phyloP scores from a whole-genome alignment of 495 filamentous ascomycete genomes.

The Massariosphaeria phaeospora region DNA sequence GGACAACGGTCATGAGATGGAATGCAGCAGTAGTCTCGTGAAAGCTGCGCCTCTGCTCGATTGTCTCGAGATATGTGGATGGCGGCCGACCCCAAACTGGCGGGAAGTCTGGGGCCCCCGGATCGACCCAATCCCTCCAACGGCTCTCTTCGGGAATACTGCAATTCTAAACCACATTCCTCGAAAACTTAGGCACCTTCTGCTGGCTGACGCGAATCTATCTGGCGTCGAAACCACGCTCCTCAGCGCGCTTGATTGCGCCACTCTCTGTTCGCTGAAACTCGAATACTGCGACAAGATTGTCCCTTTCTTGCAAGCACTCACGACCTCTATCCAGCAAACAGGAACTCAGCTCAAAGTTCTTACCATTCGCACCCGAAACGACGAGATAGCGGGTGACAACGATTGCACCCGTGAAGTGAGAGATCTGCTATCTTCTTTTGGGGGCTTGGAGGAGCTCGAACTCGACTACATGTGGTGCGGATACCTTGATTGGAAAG shows the following conservation, averaged over 20 bases:
- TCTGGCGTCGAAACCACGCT: background rate
- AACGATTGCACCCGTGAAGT: background rate
- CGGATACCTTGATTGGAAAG: slow-evolving; percentile 7
- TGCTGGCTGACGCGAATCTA: slow-evolving; percentile 7
- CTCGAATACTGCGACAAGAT: slow-evolving; percentile 2
- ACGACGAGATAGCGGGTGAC: background rate
- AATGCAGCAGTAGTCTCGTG: slow-evolving; percentile 2
- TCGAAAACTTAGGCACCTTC: slow-evolving; percentile 5
- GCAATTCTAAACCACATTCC: background rate
- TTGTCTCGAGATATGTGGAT: slow-evolving; percentile 14
- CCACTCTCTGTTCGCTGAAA: slow-evolving; percentile 11
- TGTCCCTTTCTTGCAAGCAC: slow-evolving; percentile 1
- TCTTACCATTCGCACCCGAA: slow-evolving; percentile 12
- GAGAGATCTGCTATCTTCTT: background rate
- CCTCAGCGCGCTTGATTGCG: background rate
- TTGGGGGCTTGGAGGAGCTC: background rate
- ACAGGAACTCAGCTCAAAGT: slow-evolving; percentile 11
- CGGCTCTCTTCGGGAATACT: slow-evolving; percentile 3
- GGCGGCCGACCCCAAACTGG: too few species aligned
- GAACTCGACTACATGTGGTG: background rate
- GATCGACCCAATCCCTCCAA: background rate
- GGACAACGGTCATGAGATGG: slow-evolving; percentile 5
- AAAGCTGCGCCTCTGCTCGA: slow-evolving; percentile 6
- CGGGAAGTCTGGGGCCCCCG: background rate
- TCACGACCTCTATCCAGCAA: background rate